Evolutionary conservation across 192 early-diverging fungal genomes (phyloP), one percentile per base, ranked within the genome.

Genomic region (Coemansia guatemalensis): DNA sequence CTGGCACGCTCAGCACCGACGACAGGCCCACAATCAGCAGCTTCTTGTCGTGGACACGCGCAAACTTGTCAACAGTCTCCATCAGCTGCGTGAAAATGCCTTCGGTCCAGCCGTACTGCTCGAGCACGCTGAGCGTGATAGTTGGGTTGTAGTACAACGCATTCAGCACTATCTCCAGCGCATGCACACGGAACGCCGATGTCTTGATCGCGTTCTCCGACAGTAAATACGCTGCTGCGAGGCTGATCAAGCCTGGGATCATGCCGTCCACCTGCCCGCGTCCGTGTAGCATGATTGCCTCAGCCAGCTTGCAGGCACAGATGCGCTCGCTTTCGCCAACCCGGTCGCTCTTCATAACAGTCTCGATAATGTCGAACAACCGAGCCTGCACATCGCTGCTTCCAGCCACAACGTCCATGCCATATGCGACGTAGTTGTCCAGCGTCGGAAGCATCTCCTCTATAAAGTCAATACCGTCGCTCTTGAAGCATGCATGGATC

Each of bases 21-120:
- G 87, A 89, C 21, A 97, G 73, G 0, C 93, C 85, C 25, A 94
- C 68, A 54, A 97, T 90, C 12, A 86, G 85, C n/a, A 97, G 86
- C 82, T 94, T 94, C 85, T 95, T 96, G 76, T 97, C 95, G 77
- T 95, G 90, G 17, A 97, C 95, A 55, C 95, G 89, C 8, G 54
- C 68, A 65, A 97, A 93, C 59, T 87, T 87, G 62, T 83, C 76
- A 22, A 93, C 62, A 51, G 84, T 83, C 48, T 83, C 71, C 73
- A 93, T 88, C 88, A 95, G 92, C 25, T 84, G 73, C n/a, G 82
- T 85, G 61, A 95, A 92, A 74, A 96, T 89, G 6, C 84, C 84
- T 57, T 86, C 82, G 17, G 93, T 94, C 80, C 85, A 87, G 53
- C 83, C 67, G 61, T 86, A 81, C 66, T 91, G 87, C 69, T 96